These are phyloP conservation scores for Tylopilus balloui DNA, from an alignment of 768 basidiomycete genomes.

Conservation along the genomic window DNA sequence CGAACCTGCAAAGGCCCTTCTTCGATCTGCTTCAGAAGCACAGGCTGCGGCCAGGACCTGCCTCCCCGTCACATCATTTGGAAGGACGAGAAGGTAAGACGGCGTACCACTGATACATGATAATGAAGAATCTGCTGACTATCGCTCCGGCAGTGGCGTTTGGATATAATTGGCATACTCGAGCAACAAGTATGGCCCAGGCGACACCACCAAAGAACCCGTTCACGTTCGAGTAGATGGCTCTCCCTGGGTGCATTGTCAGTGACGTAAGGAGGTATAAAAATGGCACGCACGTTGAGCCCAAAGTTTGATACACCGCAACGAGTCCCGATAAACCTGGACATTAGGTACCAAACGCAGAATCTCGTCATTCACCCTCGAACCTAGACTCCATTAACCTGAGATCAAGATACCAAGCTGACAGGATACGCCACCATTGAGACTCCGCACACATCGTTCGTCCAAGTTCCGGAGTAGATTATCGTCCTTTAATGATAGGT, in stretches of 20 bases:
- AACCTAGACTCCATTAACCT: slow-evolving; percentile 50
- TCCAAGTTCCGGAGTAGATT: slow-evolving; percentile 89
- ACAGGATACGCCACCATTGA: slow-evolving; percentile 58
- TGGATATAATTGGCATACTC: slow-evolving; percentile 98
- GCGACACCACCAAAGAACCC: slow-evolving; percentile 98
- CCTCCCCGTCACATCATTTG: slow-evolving; percentile 8
- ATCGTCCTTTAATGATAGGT: slow-evolving; percentile 86
- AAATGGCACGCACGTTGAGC: slow-evolving; percentile 71
- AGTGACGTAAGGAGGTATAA: slow-evolving; percentile 2
- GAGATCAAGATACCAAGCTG: background rate
- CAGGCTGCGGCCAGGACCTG: slow-evolving; percentile 98
- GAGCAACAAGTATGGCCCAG: slow-evolving; percentile 98
- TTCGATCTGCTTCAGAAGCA: slow-evolving; percentile 95
- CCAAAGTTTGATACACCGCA: slow-evolving; percentile 97
- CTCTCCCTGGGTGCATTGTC: slow-evolving; percentile 56
- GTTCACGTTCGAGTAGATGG: slow-evolving; percentile 97
- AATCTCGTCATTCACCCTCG: slow-evolving; percentile 94
- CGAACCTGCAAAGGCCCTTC: slow-evolving; percentile 89
- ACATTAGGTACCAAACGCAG: slow-evolving; percentile 92
- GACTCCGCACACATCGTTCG: slow-evolving; percentile 90
- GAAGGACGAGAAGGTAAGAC: background rate
- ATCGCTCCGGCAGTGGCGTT: slow-evolving; percentile 92
- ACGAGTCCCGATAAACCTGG: slow-evolving; percentile 87
- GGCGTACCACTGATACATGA: slow-evolving; percentile 94
- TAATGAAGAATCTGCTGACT: slow-evolving; percentile 96